Percentiles rank a stretch among this genome's conserved stretches.
phyloP scores from a whole-genome alignment of 192 early-diverging fungal species.

The Backusella psychrophila region DNA sequence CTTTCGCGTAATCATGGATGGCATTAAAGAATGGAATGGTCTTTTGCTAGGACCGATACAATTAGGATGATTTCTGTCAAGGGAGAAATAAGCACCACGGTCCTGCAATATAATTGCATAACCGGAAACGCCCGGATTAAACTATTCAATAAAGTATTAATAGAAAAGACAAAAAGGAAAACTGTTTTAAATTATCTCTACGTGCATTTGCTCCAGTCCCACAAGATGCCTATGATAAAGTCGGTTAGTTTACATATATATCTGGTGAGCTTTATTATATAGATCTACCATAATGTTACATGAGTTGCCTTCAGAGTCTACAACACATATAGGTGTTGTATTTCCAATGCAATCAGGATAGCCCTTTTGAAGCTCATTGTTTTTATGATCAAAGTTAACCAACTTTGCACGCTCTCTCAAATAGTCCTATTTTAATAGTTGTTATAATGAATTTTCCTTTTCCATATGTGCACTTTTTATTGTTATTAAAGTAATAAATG shows the following conservation, averaged over 20 bases:
- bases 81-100: conserved; percentile 63
- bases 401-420: conserved; percentile 52
- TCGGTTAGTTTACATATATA: neutral
- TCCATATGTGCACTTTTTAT: neutral
- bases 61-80: conserved; percentile 61
- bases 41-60: conserved; percentile 63
- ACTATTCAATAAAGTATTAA: too few relatives aligned
- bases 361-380: conserved; percentile 48
- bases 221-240: conserved; percentile 36
- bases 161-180: too few relatives aligned
- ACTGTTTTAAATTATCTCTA: too few relatives aligned
- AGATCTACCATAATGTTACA: conserved; percentile 68
- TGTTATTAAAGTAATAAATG: neutral
- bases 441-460: neutral
- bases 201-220: too few relatives aligned
- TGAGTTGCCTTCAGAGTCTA: conserved; percentile 74
- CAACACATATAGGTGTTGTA: conserved; percentile 73
- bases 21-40: conserved; percentile 80
- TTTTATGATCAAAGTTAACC: conserved; percentile 48
- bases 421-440: conserved; percentile 38
- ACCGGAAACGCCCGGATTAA: conserved; percentile 19
- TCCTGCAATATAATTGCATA: conserved; percentile 69
- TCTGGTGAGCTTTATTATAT: neutral
- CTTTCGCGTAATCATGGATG: conserved; percentile 56
- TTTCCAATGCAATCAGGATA: conserved; percentile 57